Percentiles rank a stretch among this genome's conserved stretches.
Conservation (phyloP, 176 grass and related monocot species). For the Pontederia crassipes region DNA sequence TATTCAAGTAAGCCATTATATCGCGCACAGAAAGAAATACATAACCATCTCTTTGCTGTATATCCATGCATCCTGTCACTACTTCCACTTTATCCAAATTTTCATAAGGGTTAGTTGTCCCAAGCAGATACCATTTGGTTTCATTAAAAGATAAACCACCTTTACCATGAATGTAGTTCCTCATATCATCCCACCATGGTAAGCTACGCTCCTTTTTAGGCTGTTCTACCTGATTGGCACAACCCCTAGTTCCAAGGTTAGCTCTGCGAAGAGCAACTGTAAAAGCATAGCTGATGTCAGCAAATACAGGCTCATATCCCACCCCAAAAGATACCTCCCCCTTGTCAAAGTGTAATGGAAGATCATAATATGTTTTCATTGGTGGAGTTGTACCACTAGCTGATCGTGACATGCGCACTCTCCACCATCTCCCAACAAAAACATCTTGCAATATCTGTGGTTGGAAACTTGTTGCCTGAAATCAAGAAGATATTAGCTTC, state of each 20-base stretch:
- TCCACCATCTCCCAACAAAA: constrained; percentile 93
- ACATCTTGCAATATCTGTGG: constrained; percentile 84
- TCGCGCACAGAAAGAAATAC: constrained; percentile 52
- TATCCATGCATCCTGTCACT: constrained; percentile 59
- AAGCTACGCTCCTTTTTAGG: constrained; percentile 83
- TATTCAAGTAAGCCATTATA: constrained; percentile 57
- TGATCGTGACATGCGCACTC: constrained; percentile 83
- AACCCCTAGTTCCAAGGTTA: constrained; percentile 77
- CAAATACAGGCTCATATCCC: constrained; percentile 89
- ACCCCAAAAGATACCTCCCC: constrained; percentile 92
- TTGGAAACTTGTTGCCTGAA: constrained; percentile 90
- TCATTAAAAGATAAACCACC: constrained; percentile 50
- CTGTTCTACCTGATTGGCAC: constrained; percentile 28
- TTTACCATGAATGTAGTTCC: constrained; percentile 89
- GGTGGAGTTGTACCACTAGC: constrained; percentile 86
- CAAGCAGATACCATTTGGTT: constrained; percentile 73
- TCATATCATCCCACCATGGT: constrained; percentile 99
- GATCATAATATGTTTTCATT: constrained; percentile 65
- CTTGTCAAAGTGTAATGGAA: constrained; percentile 72
- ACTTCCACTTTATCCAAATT: constrained; percentile 61
- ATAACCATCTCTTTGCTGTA: constrained; percentile 76
- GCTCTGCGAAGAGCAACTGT: constrained; percentile 85
- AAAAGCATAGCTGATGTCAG: constrained; percentile 97
- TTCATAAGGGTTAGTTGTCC: constrained; percentile 72
- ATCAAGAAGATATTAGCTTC: constrained; percentile 15